These are phyloP conservation scores for Lactarius deliciosus DNA, from an alignment of 768 basidiomycete species.

Conservation along the genomic window DNA sequence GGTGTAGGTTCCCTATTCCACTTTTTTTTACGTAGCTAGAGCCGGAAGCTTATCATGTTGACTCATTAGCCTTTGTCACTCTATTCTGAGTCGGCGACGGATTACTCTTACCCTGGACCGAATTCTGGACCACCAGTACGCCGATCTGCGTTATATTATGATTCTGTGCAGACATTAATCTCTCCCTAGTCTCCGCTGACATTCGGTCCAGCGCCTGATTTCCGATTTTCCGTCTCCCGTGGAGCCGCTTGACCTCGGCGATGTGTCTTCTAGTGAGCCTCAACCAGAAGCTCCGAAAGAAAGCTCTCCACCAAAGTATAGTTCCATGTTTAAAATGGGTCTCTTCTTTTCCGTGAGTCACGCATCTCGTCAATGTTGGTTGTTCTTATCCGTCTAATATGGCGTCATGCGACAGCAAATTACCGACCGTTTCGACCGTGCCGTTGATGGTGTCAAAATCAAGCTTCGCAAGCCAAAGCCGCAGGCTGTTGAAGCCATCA, in stretches of 20 bases:
- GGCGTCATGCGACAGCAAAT: conserved; percentile 7
- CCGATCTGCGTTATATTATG: neutral
- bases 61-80: conserved; percentile 13
- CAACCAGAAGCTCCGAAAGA: neutral
- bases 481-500: neutral
- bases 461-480: conserved; percentile 17
- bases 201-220: neutral
- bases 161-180: neutral
- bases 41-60: neutral
- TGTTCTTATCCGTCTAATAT: neutral
- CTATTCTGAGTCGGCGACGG: conserved; percentile 9
- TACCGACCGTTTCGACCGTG: conserved; percentile 1
- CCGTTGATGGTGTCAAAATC: conserved; percentile 18
- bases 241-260: neutral
- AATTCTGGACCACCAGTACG: conserved; percentile 10
- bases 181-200: conserved; percentile 19
- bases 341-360: neutral
- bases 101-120: neutral
- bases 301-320: neutral
- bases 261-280: neutral
- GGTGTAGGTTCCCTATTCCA: conserved; percentile 7
- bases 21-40: neutral
- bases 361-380: neutral
- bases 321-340: conserved; percentile 9
- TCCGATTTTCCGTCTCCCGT: neutral